Evolutionary conservation across 352 stramenopile genomes (phyloP).

Genomic region (Peronospora destructor): DNA sequence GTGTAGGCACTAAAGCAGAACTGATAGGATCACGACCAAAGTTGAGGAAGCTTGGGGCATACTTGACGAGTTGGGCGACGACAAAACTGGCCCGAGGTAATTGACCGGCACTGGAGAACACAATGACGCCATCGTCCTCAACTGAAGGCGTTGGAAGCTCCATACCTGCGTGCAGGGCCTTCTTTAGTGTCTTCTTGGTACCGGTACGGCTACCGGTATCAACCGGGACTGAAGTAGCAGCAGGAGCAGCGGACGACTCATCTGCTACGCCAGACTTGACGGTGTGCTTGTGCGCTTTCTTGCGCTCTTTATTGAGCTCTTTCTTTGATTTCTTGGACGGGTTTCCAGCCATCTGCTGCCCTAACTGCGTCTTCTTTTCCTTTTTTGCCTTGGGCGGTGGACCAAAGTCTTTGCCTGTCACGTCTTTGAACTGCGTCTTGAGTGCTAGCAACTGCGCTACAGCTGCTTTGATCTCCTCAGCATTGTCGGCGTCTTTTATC

Average conservation of each 20-base stretch:
- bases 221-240: not conserved
- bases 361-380: conserved; percentile 40
- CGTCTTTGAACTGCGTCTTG: conserved; percentile 70
- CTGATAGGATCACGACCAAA: conserved; percentile 32
- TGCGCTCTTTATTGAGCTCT: conserved; percentile 85
- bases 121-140: conserved; percentile 48
- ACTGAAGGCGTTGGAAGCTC: conserved; percentile 37
- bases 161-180: conserved; percentile 26
- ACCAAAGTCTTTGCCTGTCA: conserved; percentile 65
- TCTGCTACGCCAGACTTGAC: conserved; percentile 43
- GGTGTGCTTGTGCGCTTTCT: conserved; percentile 77
- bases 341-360: conserved; percentile 28
- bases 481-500: conserved; percentile 40
- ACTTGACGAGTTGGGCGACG: conserved; percentile 52
- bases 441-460: conserved; percentile 59
- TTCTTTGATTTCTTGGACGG: conserved; percentile 79
- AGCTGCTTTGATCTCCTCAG: conserved; percentile 41
- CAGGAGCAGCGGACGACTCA: conserved; percentile 10
- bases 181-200: conserved; percentile 29
- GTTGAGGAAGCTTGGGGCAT: conserved; percentile 46
- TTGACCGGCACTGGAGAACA: conserved; percentile 50
- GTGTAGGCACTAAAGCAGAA: conserved; percentile 54
- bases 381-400: conserved; percentile 61
- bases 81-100: conserved; percentile 63
- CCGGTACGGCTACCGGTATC: too few species aligned